A percentile compares a stretch with the other conserved stretches of the same genome.
These are phyloP conservation scores for Lathyrus oleraceus DNA, from an alignment of 306 rosid genomes.

Conservation along the genomic window DNA sequence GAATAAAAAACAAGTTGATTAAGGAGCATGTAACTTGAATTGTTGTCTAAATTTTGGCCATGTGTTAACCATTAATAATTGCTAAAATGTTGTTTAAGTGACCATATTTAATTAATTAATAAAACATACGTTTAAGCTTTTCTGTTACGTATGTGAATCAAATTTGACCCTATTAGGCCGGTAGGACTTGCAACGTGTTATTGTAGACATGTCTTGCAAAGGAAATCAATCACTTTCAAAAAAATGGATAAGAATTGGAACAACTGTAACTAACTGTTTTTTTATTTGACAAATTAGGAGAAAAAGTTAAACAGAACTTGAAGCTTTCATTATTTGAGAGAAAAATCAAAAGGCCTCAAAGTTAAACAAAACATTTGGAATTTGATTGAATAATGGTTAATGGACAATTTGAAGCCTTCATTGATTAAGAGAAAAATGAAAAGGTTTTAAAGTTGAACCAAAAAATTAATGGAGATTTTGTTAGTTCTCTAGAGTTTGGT, in stretches of 20 bases:
- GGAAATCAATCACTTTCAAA: constrained; percentile 35
- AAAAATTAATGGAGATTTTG: too few relatives aligned
- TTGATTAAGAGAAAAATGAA: too few relatives aligned
- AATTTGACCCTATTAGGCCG: constrained; percentile 46
- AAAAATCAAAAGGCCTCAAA: constrained; percentile 7
- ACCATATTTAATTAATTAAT: background rate
- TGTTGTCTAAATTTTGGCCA: constrained; percentile 10
- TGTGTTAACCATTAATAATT: constrained; percentile 22
- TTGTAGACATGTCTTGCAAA: constrained; percentile 29
- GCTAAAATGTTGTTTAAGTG: constrained; percentile 26
- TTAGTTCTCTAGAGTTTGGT: too few relatives aligned
- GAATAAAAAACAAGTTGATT: background rate
- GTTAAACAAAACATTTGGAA: background rate
- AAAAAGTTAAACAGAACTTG: too few relatives aligned
- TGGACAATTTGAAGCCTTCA: too few relatives aligned
- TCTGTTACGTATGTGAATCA: constrained; percentile 41
- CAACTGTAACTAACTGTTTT: too few relatives aligned
- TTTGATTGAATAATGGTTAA: too few relatives aligned
- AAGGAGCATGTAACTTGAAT: constrained; percentile 5
- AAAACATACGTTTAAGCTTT: constrained; percentile 10
- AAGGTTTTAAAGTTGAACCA: too few relatives aligned
- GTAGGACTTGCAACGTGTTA: constrained; percentile 48
- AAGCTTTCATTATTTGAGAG: background rate
- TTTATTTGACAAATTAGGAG: too few relatives aligned
- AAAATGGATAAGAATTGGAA: constrained; percentile 16